Evolutionary conservation across 2,329 filamentous ascomycete species (phyloP), one percentile per base, ranked within the genome.

Genomic region (Cladosporium sp.): DNA sequence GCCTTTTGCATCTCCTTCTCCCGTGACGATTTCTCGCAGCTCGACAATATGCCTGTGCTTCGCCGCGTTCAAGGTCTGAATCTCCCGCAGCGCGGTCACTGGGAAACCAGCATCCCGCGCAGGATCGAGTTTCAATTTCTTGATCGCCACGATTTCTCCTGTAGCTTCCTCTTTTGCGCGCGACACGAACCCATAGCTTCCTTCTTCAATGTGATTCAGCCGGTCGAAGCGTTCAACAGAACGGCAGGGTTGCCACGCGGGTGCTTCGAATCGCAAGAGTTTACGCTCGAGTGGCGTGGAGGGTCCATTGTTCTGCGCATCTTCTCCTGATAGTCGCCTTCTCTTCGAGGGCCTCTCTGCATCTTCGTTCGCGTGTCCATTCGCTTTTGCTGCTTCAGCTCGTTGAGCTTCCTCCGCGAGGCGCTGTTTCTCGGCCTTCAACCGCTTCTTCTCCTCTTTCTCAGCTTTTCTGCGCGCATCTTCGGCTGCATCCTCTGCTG

Each of bases 121-220:
- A 75, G 86, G 85, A 67, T 97, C 92, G 78, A 96, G 88, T 83
- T 99, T 99, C 65, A 98, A 84, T 75, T 93, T 90, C 83, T 99
- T 99, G 70, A 99, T 82, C 15, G 95, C 95, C 24, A 98, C 93
- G 7, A 99, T 85, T 66, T 90, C 86, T 38, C 91, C 91, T 0
- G 91, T 94, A 4, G 83, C 81, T 36, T 85, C 83, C 73, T 96
- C 90, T 68, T 85, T 89, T 14, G 93, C 95, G 66, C 95, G 86
- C 64, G 93, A 93, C 4, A 99, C 95, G 86, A 90, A 94, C 55
- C 95, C 95, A 78, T 99, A 99, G 10, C 93, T 93, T 41, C 95
- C 95, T 81, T 99, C 95, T 79, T 98, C 95, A 74, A 99, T 99
- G 76, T 95, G 91, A 78, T 99, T 99, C 66, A 99, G 84, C 71